Evolutionary conservation across 176 grass and related monocot species (phyloP).

Genomic region (Paspalum vaginatum): DNA sequence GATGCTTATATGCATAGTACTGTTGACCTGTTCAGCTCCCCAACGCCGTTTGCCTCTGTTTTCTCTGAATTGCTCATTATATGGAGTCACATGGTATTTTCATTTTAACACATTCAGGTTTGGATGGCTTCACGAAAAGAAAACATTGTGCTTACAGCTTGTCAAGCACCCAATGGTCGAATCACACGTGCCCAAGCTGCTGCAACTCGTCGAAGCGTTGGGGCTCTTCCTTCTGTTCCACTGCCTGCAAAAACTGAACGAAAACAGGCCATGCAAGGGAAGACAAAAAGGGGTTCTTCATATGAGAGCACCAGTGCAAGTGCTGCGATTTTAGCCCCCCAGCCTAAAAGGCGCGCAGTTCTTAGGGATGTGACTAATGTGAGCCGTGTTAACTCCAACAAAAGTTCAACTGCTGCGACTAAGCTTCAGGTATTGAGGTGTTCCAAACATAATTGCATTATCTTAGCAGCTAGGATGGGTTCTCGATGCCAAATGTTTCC

Average conservation of each 20-base stretch:
- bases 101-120: conserved; percentile 9
- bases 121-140: conserved; percentile 38
- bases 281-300: conserved; percentile 37
- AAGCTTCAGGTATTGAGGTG: conserved; percentile 44
- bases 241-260: conserved; percentile 32
- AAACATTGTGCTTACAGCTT: conserved; percentile 17
- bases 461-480: background rate
- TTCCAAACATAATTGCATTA: background rate
- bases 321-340: conserved; percentile 18
- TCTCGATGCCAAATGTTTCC: background rate
- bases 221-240: background rate
- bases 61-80: background rate
- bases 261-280: conserved; percentile 25
- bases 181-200: conserved; percentile 52
- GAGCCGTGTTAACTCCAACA: conserved; percentile 24
- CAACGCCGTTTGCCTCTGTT: background rate
- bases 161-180: conserved; percentile 35
- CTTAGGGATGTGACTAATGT: conserved; percentile 55
- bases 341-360: conserved; percentile 48
- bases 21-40: background rate
- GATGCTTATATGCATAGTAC: background rate
- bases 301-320: conserved; percentile 38
- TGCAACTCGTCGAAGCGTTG: conserved; percentile 28
- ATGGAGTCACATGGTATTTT: background rate
- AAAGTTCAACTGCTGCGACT: conserved; percentile 4